Evolutionary conservation across 352 stramenopile species (phyloP), one percentile per base, ranked within the genome.

Genomic region (Phytopythium cucurbitacearum): DNA sequence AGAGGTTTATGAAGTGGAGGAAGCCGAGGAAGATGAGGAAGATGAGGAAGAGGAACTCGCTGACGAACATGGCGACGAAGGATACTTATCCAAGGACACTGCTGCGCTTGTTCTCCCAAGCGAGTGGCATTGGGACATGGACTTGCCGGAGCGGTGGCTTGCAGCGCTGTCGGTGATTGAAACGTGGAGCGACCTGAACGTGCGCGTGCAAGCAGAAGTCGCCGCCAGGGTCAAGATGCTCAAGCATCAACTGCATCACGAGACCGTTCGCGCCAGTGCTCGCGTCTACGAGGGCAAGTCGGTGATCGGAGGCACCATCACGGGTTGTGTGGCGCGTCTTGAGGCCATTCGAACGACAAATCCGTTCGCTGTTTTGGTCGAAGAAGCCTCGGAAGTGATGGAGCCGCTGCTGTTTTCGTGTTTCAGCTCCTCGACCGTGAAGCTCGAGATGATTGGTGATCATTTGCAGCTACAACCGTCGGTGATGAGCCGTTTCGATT

Each of bases 401-500:
- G 85, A 96, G 51, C 85, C 87, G 6, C 59, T 95, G n/a, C 48
- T 95, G 32, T 88, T 96, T 39, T 78, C 80, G 38, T 95, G 85
- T 50, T 73, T 96, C 28, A 80, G 76, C 41, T 85, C 85, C 9
- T 91, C 79, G 4, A 95, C 82, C 1, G 74, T 78, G 45, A 95
- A 96, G 43, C 47, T 96, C 13, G 80, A 95, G 62, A 95, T 95
- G 84, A 94, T 95, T 51, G 87, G 87, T 9, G 87, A 96, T 43
- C 85, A 96, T 51, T 64, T 87, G 67, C 87, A 96, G 52, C 65
- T 95, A 2, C 81, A 94, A 36, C 87, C 87, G 5, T 86, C 72
- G 6, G 68, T 96, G 9, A 91, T 92, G 76, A 80, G 78, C 3
- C 80, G 76, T 4, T 92, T 89, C 53, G 85, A 95, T 53, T 96